These are phyloP conservation scores for Penicillium daleae DNA, from an alignment of 495 filamentous ascomycete genomes.

Conservation along the genomic window DNA sequence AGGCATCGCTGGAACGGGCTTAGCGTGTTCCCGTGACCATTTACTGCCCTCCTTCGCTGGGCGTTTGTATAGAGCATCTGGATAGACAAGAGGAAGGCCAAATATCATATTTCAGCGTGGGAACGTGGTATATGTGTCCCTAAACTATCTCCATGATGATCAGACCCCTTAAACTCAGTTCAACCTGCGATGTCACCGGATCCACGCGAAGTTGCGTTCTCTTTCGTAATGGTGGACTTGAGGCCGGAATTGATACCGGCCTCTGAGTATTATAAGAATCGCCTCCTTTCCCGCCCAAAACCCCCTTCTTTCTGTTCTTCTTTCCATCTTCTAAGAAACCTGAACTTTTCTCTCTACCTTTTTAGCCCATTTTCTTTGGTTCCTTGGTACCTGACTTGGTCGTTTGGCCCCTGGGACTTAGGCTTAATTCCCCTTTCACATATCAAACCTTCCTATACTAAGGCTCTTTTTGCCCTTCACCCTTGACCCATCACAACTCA, in stretches of 20 bases:
- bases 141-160: background rate
- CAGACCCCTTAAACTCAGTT: constrained; percentile 4
- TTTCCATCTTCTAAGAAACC: constrained; percentile 17
- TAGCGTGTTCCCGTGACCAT: constrained; percentile 42
- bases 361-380: constrained; percentile 22
- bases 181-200: constrained; percentile 19
- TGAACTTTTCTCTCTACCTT: constrained; percentile 14
- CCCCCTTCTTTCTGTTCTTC: constrained; percentile 22
- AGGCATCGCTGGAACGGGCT: constrained; percentile 28
- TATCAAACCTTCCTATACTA: constrained; percentile 36
- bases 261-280: constrained; percentile 60
- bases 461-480: constrained; percentile 7
- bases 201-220: constrained; percentile 36
- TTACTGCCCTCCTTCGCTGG: constrained; percentile 34
- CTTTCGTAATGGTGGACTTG: constrained; percentile 38
- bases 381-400: constrained; percentile 40
- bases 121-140: background rate
- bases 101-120: constrained; percentile 11
- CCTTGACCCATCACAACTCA: background rate
- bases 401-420: constrained; percentile 26
- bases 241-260: constrained; percentile 55
- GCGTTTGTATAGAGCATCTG: constrained; percentile 37
- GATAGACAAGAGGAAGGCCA: constrained; percentile 16
- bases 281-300: constrained; percentile 37
- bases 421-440: constrained; percentile 37